Percentiles rank a stretch among this genome's conserved stretches.
Conservation (phyloP, 2,329 filamentous ascomycete genomes). For the Hymenoscyphus fraxineus region DNA sequence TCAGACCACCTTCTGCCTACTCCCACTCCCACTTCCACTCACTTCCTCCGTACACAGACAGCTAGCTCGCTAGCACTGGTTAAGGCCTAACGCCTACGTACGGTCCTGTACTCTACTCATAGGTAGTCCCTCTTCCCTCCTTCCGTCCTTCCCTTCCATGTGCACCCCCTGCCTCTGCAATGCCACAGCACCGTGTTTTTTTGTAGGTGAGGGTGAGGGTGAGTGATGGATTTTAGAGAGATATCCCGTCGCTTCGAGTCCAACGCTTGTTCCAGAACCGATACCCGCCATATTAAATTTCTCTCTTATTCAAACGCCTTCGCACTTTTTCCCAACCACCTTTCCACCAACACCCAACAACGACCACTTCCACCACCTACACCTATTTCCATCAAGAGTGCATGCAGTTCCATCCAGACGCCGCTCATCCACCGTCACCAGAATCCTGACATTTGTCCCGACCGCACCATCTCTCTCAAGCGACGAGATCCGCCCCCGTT, state of each 20-base stretch:
- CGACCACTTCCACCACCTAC: not conserved
- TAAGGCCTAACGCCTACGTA: too few relatives aligned
- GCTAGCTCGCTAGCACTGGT: too few relatives aligned
- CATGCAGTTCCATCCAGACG: not conserved
- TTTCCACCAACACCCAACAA: not conserved
- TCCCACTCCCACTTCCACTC: too few relatives aligned
- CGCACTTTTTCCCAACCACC: not conserved
- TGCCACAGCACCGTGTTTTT: too few relatives aligned
- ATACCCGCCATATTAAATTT: not conserved
- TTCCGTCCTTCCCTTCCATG: too few relatives aligned
- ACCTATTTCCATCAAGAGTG: not conserved
- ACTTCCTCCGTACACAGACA: too few relatives aligned
- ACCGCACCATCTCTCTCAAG: not conserved
- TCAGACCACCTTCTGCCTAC: too few relatives aligned
- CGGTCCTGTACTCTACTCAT: too few relatives aligned
- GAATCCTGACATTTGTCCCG: not conserved
- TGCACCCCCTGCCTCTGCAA: too few relatives aligned
- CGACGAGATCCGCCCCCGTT: not conserved
- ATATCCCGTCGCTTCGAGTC: slow-evolving; percentile 3
- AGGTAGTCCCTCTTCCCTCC: too few relatives aligned
- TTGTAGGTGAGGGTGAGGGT: too few relatives aligned
- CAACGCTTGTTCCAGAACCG: slow-evolving; percentile 1
- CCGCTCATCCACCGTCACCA: not conserved
- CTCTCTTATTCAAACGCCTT: slow-evolving; percentile 1
- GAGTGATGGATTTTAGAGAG: not conserved